phyloP scores from a whole-genome alignment of 352 stramenopile genomes.

The Phytophthora pinifolia region DNA sequence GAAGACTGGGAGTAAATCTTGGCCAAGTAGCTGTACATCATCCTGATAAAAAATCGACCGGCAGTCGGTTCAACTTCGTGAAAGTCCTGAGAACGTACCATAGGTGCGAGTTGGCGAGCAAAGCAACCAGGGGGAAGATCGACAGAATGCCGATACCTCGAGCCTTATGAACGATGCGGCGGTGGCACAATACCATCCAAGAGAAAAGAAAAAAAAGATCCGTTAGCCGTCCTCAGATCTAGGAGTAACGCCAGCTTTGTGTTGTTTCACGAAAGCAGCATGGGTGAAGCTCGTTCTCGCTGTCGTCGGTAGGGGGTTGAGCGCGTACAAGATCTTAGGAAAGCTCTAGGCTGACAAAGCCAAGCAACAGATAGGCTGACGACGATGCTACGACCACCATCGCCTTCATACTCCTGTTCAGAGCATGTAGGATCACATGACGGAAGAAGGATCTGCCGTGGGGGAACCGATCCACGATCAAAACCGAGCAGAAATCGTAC shows the following conservation, averaged over 20 bases:
- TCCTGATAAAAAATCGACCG: constrained; percentile 13
- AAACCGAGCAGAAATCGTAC: too few relatives aligned
- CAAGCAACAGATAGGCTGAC: not conserved
- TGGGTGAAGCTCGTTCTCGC: not conserved
- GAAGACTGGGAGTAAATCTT: constrained; percentile 41
- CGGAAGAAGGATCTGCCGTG: too few relatives aligned
- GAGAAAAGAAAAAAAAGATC: too few relatives aligned
- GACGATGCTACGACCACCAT: too few relatives aligned
- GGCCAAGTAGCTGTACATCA: constrained; percentile 42
- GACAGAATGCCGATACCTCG: constrained; percentile 31
- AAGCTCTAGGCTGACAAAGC: not conserved
- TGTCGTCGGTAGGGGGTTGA: too few relatives aligned
- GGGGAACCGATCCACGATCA: too few relatives aligned
- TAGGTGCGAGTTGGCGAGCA: constrained; percentile 38
- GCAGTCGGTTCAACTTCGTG: not conserved
- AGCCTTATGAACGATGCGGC: constrained; percentile 24
- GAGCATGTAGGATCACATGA: too few relatives aligned
- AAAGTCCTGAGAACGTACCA: constrained; percentile 20
- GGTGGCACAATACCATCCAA: too few relatives aligned
- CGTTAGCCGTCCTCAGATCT: constrained; percentile 15
- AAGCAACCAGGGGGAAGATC: constrained; percentile 35
- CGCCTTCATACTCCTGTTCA: too few relatives aligned
- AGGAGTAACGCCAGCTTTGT: not conserved
- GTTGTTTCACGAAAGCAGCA: not conserved
- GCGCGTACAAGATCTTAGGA: constrained; percentile 1